Percentiles rank a stretch among this genome's conserved stretches.
Conservation (phyloP, 2,329 filamentous ascomycete genomes). For the Fusarium nanum region DNA sequence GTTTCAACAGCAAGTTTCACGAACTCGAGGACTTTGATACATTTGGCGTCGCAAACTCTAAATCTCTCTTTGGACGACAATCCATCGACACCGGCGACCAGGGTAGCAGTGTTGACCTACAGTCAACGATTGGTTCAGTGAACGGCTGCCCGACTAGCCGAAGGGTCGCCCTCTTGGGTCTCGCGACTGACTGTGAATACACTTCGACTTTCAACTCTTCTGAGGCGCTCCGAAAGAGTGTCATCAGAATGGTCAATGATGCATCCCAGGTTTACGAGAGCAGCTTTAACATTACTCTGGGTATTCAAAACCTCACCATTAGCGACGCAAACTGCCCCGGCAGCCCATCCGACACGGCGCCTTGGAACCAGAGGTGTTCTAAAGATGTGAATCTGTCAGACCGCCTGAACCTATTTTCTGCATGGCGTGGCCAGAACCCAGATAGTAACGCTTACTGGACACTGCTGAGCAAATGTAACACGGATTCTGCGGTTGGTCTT, state of each 20-base stretch:
- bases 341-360: constrained; percentile 71
- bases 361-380: constrained; percentile 86
- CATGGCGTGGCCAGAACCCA: constrained; percentile 81
- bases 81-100: constrained; percentile 79
- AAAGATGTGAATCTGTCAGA: constrained; percentile 73
- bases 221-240: constrained; percentile 72
- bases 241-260: constrained; percentile 85
- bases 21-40: constrained; percentile 64
- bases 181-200: constrained; percentile 94
- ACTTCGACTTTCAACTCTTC: constrained; percentile 75
- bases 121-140: constrained; percentile 81
- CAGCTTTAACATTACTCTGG: constrained; percentile 94
- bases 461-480: constrained; percentile 83
- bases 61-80: constrained; percentile 78
- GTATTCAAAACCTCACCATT: constrained; percentile 86
- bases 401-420: constrained; percentile 87
- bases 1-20: constrained; percentile 78
- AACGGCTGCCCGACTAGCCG: constrained; percentile 89
- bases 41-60: constrained; percentile 71
- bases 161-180: constrained; percentile 89
- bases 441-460: constrained; percentile 96
- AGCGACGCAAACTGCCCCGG: constrained; percentile 80
- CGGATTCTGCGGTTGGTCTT: constrained; percentile 85
- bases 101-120: constrained; percentile 78
- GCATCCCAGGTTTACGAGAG: constrained; percentile 90